Percentiles rank a stretch among this genome's conserved stretches.
phyloP scores from a whole-genome alignment of 495 filamentous ascomycete species.

The Neurospora sp. region DNA sequence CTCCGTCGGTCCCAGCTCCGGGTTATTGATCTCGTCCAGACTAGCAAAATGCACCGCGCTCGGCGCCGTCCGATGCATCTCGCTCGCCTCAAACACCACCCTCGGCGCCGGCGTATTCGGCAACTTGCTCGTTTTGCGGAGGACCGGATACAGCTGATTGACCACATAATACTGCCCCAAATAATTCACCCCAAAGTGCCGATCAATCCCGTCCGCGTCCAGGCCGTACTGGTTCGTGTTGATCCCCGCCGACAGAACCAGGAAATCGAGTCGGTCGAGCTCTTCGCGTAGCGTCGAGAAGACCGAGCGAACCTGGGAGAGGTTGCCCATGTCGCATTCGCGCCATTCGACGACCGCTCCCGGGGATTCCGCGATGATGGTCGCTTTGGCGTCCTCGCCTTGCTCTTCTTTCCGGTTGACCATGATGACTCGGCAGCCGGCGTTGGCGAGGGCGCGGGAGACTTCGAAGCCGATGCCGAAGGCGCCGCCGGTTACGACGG shows the following conservation, averaged over 20 bases:
- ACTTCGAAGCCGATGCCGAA: slow-evolving; percentile 45
- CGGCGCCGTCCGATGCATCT: slow-evolving; percentile 41
- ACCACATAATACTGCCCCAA: slow-evolving; percentile 37
- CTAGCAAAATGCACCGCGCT: slow-evolving; percentile 35
- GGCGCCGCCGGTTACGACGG: slow-evolving; percentile 47
- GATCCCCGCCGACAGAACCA: slow-evolving; percentile 42
- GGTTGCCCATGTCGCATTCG: slow-evolving; percentile 32
- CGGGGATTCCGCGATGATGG: slow-evolving; percentile 21
- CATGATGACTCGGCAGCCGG: slow-evolving; percentile 26
- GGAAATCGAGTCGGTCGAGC: slow-evolving; percentile 31
- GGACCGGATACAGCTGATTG: slow-evolving; percentile 33
- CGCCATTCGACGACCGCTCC: slow-evolving; percentile 30
- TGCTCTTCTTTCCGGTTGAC: slow-evolving; percentile 33
- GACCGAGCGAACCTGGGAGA: slow-evolving; percentile 28
- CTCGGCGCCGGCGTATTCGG: slow-evolving; percentile 23
- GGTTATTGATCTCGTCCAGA: slow-evolving; percentile 44
- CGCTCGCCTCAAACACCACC: slow-evolving; percentile 44
- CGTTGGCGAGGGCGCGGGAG: slow-evolving; percentile 27
- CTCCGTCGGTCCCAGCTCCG: slow-evolving; percentile 38
- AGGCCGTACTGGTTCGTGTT: slow-evolving; percentile 33
- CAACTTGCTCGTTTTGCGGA: slow-evolving; percentile 28
- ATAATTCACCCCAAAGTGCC: slow-evolving; percentile 43
- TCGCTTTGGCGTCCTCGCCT: slow-evolving; percentile 25
- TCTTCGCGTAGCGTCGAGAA: slow-evolving; percentile 20
- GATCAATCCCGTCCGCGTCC: slow-evolving; percentile 35